A percentile compares a stretch with the other conserved stretches of the same genome.
phyloP scores from a whole-genome alignment of 345 rosid genomes.

The Punica granatum region DNA sequence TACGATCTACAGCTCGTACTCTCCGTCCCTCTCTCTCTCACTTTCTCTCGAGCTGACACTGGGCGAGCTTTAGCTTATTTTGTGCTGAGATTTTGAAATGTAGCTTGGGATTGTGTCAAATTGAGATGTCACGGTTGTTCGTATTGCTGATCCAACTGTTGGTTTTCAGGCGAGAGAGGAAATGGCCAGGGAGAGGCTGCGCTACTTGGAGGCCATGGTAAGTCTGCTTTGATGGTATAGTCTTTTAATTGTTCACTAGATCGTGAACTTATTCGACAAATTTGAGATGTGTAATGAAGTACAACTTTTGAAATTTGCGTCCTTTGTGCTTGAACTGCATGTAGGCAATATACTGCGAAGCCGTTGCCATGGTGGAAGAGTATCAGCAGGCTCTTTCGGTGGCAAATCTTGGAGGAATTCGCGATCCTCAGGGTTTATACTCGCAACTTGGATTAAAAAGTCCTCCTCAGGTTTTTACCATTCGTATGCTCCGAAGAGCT shows the following conservation, averaged over 20 bases:
- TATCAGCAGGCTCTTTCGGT: constrained; percentile 78
- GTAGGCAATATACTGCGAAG: constrained; percentile 84
- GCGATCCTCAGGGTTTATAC: constrained; percentile 63
- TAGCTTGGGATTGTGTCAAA: not conserved
- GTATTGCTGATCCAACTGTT: not conserved
- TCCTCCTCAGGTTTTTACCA: constrained; percentile 48
- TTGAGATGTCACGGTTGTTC: constrained; percentile 1
- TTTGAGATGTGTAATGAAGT: not conserved
- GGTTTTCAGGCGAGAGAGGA: constrained; percentile 84
- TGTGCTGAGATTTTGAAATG: not conserved
- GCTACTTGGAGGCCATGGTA: constrained; percentile 94
- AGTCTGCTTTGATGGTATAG: not conserved
- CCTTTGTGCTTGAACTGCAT: constrained; percentile 4
- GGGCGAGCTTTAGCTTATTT: not conserved
- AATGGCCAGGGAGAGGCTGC: constrained; percentile 82
- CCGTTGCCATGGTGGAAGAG: constrained; percentile 87
- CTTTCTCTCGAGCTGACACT: not conserved
- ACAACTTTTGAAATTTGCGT: not conserved
- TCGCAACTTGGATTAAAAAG: constrained; percentile 72
- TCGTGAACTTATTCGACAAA: not conserved
- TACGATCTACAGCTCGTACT: constrained; percentile 81
- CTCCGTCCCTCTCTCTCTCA: constrained; percentile 9
- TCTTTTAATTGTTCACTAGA: not conserved
- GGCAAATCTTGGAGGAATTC: constrained; percentile 62
- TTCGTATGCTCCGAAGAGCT: constrained; percentile 14